These are phyloP conservation scores for Sporothrix brunneoviolacea DNA, from an alignment of 2,329 filamentous ascomycete species.

Conservation along the genomic window DNA sequence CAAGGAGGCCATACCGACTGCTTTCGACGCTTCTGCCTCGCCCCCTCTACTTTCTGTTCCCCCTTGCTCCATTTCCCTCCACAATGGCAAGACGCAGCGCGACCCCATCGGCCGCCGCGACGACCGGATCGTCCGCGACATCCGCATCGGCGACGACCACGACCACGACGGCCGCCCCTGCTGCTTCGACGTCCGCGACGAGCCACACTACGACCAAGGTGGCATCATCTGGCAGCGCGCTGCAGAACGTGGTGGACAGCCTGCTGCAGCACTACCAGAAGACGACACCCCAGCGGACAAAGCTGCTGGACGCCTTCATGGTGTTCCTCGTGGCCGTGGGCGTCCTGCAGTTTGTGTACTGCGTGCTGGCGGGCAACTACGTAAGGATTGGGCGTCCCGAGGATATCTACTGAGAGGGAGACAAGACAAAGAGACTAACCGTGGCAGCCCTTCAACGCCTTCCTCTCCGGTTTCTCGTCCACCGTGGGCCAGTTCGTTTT, in stretches of 20 bases:
- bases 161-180: not conserved
- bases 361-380: constrained; percentile 85
- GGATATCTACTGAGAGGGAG: not conserved
- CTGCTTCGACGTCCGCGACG: not conserved
- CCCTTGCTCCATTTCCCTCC: not conserved
- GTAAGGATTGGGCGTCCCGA: constrained; percentile 52
- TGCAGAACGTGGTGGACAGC: constrained; percentile 56
- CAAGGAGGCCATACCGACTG: not conserved
- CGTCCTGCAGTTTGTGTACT: constrained; percentile 89
- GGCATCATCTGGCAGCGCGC: not conserved
- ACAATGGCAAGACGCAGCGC: constrained; percentile 12
- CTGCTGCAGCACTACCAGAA: constrained; percentile 73
- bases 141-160: not conserved
- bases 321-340: constrained; percentile 78
- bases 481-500: constrained; percentile 97
- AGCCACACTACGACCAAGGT: not conserved
- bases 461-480: constrained; percentile 88
- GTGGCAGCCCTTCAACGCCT: constrained; percentile 90
- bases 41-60: not conserved
- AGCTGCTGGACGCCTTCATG: constrained; percentile 89
- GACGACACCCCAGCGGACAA: constrained; percentile 80
- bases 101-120: constrained; percentile 6
- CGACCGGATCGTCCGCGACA: constrained; percentile 1
- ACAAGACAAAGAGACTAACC: constrained; percentile 10
- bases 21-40: not conserved